Percentiles rank a stretch among this genome's conserved stretches.
Evolutionary conservation across 305 asterid species (phyloP).

Genomic region (Fraxinus nigra): DNA sequence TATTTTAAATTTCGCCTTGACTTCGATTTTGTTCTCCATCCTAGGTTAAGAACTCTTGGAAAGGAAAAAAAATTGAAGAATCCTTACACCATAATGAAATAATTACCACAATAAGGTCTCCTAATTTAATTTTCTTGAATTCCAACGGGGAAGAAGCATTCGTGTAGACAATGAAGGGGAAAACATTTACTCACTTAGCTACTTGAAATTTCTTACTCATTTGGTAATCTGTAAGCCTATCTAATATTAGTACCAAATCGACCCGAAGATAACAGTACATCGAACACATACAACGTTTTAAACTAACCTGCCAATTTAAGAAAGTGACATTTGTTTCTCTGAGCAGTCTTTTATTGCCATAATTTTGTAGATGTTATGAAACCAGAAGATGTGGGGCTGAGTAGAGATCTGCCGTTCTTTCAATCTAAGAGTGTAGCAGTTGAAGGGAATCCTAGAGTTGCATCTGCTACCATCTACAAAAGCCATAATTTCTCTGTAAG

Average conservation of each 20-base stretch:
- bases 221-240: too few relatives aligned
- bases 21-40: not conserved
- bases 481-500: conserved; percentile 34
- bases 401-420: conserved; percentile 57
- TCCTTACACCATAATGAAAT: not conserved
- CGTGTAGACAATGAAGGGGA: not conserved
- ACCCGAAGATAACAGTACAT: too few relatives aligned
- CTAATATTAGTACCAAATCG: too few relatives aligned
- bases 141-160: not conserved
- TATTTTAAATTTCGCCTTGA: not conserved
- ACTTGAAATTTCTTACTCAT: not conserved
- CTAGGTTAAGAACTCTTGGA: not conserved
- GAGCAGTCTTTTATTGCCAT: not conserved
- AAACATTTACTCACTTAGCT: not conserved
- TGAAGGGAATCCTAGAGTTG: conserved; percentile 54
- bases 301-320: not conserved
- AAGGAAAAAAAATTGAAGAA: not conserved
- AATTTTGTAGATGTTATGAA: conserved; percentile 51
- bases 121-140: not conserved
- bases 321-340: not conserved
- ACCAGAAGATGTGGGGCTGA: conserved; percentile 82
- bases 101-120: not conserved
- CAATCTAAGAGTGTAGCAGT: conserved; percentile 30
- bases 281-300: too few relatives aligned
- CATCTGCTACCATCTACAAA: conserved; percentile 61